These are phyloP conservation scores for Hura crepitans DNA, from an alignment of 441 rosid genomes.

Conservation along the genomic window DNA sequence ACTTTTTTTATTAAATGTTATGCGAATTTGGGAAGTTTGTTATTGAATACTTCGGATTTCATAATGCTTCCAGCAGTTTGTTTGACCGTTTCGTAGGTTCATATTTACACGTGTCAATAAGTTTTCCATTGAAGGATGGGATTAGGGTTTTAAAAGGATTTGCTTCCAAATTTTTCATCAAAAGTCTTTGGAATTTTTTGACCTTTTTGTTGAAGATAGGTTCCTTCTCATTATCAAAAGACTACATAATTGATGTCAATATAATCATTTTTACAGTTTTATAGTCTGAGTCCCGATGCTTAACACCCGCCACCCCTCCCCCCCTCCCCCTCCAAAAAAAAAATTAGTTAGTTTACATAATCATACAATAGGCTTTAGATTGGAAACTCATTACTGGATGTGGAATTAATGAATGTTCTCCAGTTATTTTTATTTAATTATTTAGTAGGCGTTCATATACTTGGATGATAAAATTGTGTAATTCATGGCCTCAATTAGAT, in stretches of 20 bases:
- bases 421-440: too few species aligned
- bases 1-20: not conserved
- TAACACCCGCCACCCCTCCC: too few species aligned
- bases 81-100: constrained; percentile 10
- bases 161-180: not conserved
- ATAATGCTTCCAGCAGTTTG: not conserved
- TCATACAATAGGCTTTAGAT: too few species aligned
- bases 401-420: too few species aligned
- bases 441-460: not conserved
- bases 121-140: constrained; percentile 9
- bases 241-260: not conserved
- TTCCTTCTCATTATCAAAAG: constrained; percentile 13
- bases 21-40: not conserved
- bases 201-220: not conserved
- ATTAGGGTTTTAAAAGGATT: constrained; percentile 11
- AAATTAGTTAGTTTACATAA: too few species aligned
- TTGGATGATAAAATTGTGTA: too few species aligned
- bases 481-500: not conserved
- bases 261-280: too few species aligned
- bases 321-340: too few species aligned
- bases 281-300: too few species aligned
- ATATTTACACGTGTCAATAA: constrained; percentile 10
- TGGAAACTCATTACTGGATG: too few species aligned
- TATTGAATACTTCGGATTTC: not conserved
- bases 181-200: constrained; percentile 3